Evolutionary conservation across 805 yeast genomes (phyloP).

Genomic region (Candida endomychidarum): DNA sequence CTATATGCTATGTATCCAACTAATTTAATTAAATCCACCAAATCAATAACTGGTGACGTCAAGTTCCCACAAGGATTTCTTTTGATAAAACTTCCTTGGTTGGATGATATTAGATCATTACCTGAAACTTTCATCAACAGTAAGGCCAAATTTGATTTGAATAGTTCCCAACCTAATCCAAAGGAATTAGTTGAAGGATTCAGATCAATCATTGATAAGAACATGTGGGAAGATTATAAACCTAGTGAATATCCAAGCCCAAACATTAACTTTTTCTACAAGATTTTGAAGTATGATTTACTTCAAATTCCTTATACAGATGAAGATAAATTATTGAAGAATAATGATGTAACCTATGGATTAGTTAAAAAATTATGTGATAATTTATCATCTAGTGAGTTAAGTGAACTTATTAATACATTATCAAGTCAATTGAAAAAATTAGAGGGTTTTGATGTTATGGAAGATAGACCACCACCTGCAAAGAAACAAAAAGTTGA

Average conservation of each 20-base stretch:
- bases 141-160: constrained; percentile 20
- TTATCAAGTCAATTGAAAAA: constrained; percentile 15
- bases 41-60: constrained; percentile 4
- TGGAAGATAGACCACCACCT: not conserved
- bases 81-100: constrained; percentile 65
- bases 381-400: constrained; percentile 7
- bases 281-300: constrained; percentile 61
- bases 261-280: constrained; percentile 62
- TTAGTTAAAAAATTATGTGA: constrained; percentile 8
- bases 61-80: constrained; percentile 69
- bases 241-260: constrained; percentile 68
- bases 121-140: constrained; percentile 44
- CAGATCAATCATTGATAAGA: constrained; percentile 32
- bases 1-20: constrained; percentile 64
- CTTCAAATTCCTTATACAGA: constrained; percentile 45
- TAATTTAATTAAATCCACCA: constrained; percentile 20
- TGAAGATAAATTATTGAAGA: constrained; percentile 10
- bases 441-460: constrained; percentile 8
- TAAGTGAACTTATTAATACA: constrained; percentile 11
- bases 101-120: constrained; percentile 68
- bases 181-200: constrained; percentile 18
- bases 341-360: constrained; percentile 22
- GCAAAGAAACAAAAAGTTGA: constrained; percentile 12
- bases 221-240: constrained; percentile 47
- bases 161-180: constrained; percentile 16